Percentiles rank a stretch among this genome's conserved stretches.
Conservation (phyloP, 192 early-diverging fungal species). For the Backusella tuberculispora region DNA sequence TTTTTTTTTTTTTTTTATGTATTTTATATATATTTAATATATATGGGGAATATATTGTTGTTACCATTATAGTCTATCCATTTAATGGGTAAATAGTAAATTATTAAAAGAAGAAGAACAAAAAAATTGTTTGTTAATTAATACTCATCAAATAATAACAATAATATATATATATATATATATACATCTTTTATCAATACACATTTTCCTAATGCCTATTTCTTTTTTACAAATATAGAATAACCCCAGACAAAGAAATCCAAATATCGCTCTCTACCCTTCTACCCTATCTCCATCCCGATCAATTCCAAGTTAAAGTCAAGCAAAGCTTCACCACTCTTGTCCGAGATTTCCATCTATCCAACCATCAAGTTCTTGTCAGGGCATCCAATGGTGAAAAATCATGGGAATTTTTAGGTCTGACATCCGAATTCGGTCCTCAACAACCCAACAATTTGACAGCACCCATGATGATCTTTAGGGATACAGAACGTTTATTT, state of each 20-base stretch:
- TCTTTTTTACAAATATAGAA: neutral
- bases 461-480: neutral
- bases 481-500: neutral
- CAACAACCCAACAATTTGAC: neutral
- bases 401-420: neutral
- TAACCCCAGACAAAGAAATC: neutral
- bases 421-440: neutral
- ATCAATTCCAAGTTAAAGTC: constrained; percentile 3
- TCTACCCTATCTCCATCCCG: neutral
- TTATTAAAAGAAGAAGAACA: no score
- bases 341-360: neutral
- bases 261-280: neutral
- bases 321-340: neutral
- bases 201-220: no score
- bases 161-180: no score
- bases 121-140: no score
- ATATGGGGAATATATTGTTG: neutral
- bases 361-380: neutral
- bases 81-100: neutral
- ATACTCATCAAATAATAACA: no score
- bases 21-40: neutral
- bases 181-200: no score
- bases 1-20: neutral
- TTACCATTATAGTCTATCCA: neutral
- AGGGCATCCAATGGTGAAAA: neutral